Base-by-base conservation (phyloP, 2,329 filamentous ascomycete species). In the Harringtonia lauricola region DNA sequence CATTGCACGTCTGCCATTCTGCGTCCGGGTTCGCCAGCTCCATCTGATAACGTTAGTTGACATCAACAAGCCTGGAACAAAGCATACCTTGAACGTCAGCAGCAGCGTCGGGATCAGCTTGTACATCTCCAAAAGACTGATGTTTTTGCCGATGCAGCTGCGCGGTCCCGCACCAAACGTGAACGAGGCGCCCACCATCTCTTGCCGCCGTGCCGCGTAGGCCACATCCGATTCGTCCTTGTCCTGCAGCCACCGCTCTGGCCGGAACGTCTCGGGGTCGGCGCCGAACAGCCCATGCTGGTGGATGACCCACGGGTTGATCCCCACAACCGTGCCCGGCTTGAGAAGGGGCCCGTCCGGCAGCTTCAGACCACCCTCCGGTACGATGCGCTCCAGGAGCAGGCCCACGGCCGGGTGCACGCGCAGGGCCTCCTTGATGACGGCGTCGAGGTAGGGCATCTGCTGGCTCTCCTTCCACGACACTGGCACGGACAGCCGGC, bases 341-440 rank as follows among this genome's bases (percentile, higher is more conserved):
- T 63, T 60, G 4, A 68, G 52, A 28, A 59, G 51, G 3, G 52
- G 53, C 64, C 63, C 37, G 39, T 63, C 58, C 1, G 61, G 58
- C 3, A 67, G 57, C 0, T 48, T 53, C 8, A 65, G 51, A 1
- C 68, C 65, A 6, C 51, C 55, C 0, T 51, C 36, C 1, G 71
- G 72, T 0, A 74, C 71, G 17, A 68, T 54, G 1, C 74, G 68
- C 52, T 75, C 69, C 15, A 76, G 59, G 4, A 65, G 53, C 49
- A 73, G 62, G 10, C 61, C 65, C 3, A 74, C 59, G 2, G 60
- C 63, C 1, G 72, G 70, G 48, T 73, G 68, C 12, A 73, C 55
- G 3, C 72, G 64, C 49, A 69, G 56, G 1, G 66, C 62, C 53
- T 79, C 75, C 18, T 65, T 67, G 18, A 77, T 61, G 3, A 72